Evolutionary conservation across 139 green algal species (phyloP), one percentile per base, ranked within the genome.

Genomic region (Raphidocelis subcapitata): DNA sequence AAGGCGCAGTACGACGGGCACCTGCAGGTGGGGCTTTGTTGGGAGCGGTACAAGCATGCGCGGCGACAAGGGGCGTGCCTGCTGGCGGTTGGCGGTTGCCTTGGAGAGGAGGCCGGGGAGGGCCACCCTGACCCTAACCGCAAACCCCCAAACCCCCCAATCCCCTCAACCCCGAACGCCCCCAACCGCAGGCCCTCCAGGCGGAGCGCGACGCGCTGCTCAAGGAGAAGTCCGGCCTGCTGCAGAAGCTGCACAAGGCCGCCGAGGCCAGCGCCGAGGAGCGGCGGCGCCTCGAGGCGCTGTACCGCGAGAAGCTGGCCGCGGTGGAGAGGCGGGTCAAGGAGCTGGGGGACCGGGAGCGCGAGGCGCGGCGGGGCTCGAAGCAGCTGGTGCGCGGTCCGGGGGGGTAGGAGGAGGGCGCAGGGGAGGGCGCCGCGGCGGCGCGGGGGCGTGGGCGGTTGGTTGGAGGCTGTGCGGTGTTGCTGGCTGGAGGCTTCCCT

Each of bases 281-380:
- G 73, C 84, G 86, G 26, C 70, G 79, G 51, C 76, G 75, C 16
- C 69, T 94, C 49, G 82, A 88, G 76, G 57, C 67, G 20, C 20
- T 52, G 8, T 94, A 92, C 81, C 76, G 79, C 62, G 88, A 94
- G 62, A 88, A 96, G 79, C 81, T 85, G 18, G 71, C 75, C 36
- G 70, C 67, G 10, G 67, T 94, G 47, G 85, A 88, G 76, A 62
- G 65, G 26, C 26, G 49, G 0, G 91, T 91, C 74, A 87, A 83
- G 67, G 84, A 79, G 18, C 68, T 90, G 32, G 41, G 44, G 24
- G 74, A 70, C 28, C 15, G 18, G 1, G 65, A 80, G 57, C 56
- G 47, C 8, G 65, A 41, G 49, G 44, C 57, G 21, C 71, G 67
- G 56, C 65, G 73, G 54, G 62, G 18, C 16, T 64, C 65, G 21